These are phyloP conservation scores for Fusarium anguioides DNA, from an alignment of 2,329 filamentous ascomycete genomes.

Conservation along the genomic window DNA sequence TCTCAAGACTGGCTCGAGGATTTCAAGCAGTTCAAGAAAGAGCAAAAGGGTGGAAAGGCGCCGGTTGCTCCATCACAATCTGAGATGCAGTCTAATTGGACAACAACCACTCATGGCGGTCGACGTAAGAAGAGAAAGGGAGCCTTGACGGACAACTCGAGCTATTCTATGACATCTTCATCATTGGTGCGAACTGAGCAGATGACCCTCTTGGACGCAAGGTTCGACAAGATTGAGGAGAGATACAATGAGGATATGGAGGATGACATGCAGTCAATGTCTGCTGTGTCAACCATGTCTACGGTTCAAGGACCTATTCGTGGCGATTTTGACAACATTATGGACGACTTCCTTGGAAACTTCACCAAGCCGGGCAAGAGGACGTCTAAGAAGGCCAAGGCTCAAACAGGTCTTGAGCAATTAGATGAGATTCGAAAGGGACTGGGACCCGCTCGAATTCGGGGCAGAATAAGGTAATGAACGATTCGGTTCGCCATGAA, in stretches of 20 bases:
- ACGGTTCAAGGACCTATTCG: constrained; percentile 76
- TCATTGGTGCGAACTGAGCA: constrained; percentile 89
- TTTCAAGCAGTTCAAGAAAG: constrained; percentile 94
- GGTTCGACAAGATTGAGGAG: constrained; percentile 92
- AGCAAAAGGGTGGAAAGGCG: constrained; percentile 64
- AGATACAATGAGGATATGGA: constrained; percentile 68
- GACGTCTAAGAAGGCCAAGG: constrained; percentile 81
- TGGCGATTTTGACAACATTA: constrained; percentile 85
- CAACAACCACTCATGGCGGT: constrained; percentile 81
- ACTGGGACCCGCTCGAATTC: constrained; percentile 79
- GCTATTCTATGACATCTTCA: constrained; percentile 92
- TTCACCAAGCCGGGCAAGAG: constrained; percentile 79
- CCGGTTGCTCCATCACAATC: constrained; percentile 62
- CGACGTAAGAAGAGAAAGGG: constrained; percentile 95
- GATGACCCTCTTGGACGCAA: constrained; percentile 83
- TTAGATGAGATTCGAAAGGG: constrained; percentile 88
- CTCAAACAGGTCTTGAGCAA: constrained; percentile 85
- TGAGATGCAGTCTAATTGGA: constrained; percentile 77
- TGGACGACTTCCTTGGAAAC: constrained; percentile 90
- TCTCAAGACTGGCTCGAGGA: constrained; percentile 90
- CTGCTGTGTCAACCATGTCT: constrained; percentile 71
- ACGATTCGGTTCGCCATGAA: neutral
- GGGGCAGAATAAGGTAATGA: constrained; percentile 38
- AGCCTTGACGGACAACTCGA: constrained; percentile 86
- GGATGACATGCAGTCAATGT: constrained; percentile 66